Evolutionary conservation across 2,329 filamentous ascomycete genomes (phyloP).

Genomic region (Hymenoscyphus occultus): DNA sequence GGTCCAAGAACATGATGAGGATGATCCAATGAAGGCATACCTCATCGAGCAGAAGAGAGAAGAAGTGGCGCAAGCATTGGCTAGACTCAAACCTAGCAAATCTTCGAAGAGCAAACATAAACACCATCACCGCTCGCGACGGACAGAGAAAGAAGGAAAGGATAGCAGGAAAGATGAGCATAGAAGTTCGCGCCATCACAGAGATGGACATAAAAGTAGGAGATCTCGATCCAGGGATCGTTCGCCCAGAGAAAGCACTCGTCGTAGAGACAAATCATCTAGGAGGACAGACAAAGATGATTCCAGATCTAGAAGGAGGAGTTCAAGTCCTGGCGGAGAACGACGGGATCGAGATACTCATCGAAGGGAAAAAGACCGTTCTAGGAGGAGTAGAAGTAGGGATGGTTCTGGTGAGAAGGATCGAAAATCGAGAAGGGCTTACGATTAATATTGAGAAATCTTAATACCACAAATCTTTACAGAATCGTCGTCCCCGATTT

Average conservation of each 20-base stretch:
- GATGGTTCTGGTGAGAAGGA: background rate
- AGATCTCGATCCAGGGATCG: constrained; percentile 23
- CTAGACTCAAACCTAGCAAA: constrained; percentile 43
- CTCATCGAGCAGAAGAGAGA: constrained; percentile 88
- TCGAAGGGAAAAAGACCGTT: constrained; percentile 15
- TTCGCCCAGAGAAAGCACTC: constrained; percentile 2
- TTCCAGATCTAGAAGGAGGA: constrained; percentile 9
- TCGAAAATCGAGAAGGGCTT: background rate
- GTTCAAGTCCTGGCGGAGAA: constrained; percentile 7
- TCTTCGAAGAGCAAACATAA: constrained; percentile 29
- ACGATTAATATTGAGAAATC: background rate
- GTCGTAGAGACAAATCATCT: background rate
- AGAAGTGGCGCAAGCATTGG: constrained; percentile 71
- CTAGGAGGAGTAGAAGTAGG: constrained; percentile 18
- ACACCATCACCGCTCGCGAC: constrained; percentile 26
- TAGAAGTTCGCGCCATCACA: constrained; percentile 19
- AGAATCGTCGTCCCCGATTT: background rate
- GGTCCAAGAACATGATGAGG: constrained; percentile 80
- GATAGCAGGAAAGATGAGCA: constrained; percentile 4
- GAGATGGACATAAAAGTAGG: constrained; percentile 21
- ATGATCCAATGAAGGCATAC: constrained; percentile 96
- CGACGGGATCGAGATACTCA: constrained; percentile 13
- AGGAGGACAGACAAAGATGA: background rate
- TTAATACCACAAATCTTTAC: background rate
- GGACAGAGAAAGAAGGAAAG: constrained; percentile 14